Evolutionary conservation across 768 basidiomycete genomes (phyloP).

Genomic region (Boletus pseudo-olivaceus): DNA sequence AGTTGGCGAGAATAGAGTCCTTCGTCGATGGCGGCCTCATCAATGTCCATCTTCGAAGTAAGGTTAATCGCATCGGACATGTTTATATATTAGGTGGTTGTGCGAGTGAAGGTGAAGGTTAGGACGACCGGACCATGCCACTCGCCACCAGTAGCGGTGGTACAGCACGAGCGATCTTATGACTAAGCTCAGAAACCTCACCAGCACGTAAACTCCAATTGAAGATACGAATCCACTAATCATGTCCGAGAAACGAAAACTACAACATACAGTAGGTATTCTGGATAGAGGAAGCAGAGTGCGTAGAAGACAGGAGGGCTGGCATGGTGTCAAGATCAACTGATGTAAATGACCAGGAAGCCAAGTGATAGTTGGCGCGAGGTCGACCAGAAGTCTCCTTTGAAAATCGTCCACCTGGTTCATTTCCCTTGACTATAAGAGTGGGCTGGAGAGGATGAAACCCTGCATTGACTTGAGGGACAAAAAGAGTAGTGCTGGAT

Average conservation of each 20-base stretch:
- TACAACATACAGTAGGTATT: neutral
- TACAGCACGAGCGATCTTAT: neutral
- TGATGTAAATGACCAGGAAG: neutral
- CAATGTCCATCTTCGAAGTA: slow-evolving; percentile 71
- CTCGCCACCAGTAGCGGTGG: neutral
- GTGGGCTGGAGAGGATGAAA: neutral
- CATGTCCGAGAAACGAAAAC: neutral
- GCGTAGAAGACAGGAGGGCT: neutral
- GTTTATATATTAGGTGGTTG: slow-evolving; percentile 1
- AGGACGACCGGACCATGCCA: neutral
- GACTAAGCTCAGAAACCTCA: slow-evolving; percentile 18
- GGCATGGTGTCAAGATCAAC: neutral
- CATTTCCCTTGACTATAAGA: neutral
- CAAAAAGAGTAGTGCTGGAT: neutral
- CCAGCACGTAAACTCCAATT: neutral
- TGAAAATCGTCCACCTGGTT: neutral
- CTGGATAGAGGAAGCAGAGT: neutral
- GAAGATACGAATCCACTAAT: neutral
- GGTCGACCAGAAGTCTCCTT: neutral
- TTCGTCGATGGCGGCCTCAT: slow-evolving; percentile 88
- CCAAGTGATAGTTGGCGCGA: neutral
- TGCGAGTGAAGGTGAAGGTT: slow-evolving; percentile 4
- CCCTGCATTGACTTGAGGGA: neutral
- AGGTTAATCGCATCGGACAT: slow-evolving; percentile 39
- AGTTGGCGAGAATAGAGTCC: slow-evolving; percentile 91